A percentile compares a stretch with the other conserved stretches of the same genome.
These are phyloP conservation scores for Pharus latifolius DNA, from an alignment of 176 grass and related monocot species.

Conservation along the genomic window DNA sequence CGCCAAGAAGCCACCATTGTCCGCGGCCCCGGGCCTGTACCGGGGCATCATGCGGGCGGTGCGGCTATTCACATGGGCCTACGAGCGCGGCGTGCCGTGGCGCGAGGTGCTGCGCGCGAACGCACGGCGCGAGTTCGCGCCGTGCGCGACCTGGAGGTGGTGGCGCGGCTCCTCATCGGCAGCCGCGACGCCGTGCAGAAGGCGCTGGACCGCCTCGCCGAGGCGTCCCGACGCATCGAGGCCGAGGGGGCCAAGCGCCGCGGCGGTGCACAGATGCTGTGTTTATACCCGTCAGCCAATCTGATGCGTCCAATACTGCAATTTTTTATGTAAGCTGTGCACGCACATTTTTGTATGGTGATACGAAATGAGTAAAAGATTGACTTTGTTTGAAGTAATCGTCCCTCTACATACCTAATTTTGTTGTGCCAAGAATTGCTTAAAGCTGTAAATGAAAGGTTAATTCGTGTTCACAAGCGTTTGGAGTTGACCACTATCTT, in stretches of 20 bases:
- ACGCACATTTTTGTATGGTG: not conserved
- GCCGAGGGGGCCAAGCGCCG: not conserved
- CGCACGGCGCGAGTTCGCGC: slow-evolving; percentile 45
- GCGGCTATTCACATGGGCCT: slow-evolving; percentile 50
- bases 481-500: no score
- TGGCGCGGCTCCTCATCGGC: slow-evolving; percentile 40
- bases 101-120: slow-evolving; percentile 40
- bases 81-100: slow-evolving; percentile 40
- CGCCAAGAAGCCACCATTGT: slow-evolving; percentile 35
- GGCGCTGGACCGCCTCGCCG: slow-evolving; percentile 34
- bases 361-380: not conserved
- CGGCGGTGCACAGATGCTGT: not conserved
- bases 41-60: slow-evolving; percentile 60
- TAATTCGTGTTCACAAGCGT: no score
- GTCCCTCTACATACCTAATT: not conserved
- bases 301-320: not conserved
- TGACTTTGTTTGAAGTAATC: not conserved
- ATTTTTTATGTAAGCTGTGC: not conserved
- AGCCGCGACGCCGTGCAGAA: slow-evolving; percentile 41
- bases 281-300: not conserved
- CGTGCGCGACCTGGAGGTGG: slow-evolving; percentile 44
- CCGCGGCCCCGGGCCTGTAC: slow-evolving; percentile 44
- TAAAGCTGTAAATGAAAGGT: no score
- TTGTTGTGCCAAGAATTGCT: not conserved
- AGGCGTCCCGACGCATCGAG: not conserved